Evolutionary conservation across 75 land plant genomes (phyloP).

Genomic region (Sequoia sempervirens): DNA sequence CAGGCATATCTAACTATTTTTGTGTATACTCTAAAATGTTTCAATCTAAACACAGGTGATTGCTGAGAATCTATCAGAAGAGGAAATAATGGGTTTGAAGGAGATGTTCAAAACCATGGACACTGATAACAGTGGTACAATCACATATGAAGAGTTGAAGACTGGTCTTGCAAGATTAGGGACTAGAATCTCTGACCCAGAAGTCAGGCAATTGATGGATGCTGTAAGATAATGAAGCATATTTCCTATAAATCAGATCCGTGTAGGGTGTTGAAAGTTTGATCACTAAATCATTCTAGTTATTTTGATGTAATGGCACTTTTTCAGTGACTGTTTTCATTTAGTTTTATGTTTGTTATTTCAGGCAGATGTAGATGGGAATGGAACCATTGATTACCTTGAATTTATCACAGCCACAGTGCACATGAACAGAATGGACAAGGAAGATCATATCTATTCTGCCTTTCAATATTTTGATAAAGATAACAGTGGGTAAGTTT

Average conservation of each 20-base stretch:
- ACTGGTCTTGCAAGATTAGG: constrained; percentile 70
- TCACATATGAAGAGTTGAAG: constrained; percentile 83
- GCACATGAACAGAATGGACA: constrained; percentile 87
- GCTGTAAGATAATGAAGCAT: constrained; percentile 36
- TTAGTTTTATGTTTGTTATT: not conserved
- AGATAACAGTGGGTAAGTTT: constrained; percentile 69
- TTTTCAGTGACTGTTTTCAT: not conserved
- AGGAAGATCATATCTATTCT: constrained; percentile 62
- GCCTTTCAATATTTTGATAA: constrained; percentile 83
- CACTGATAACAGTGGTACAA: constrained; percentile 83
- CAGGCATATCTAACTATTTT: not conserved
- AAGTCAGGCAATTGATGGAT: constrained; percentile 76
- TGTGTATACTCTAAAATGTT: not conserved
- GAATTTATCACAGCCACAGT: constrained; percentile 82
- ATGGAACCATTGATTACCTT: constrained; percentile 75
- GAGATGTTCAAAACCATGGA: constrained; percentile 94
- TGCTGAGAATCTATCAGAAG: constrained; percentile 80
- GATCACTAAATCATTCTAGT: not conserved
- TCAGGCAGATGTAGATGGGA: constrained; percentile 86
- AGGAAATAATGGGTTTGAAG: constrained; percentile 87
- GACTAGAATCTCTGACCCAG: constrained; percentile 59
- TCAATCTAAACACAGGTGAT: constrained; percentile 49
- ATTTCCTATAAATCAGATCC: not conserved
- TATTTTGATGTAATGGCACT: not conserved
- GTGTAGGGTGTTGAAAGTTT: not conserved